phyloP scores from a whole-genome alignment of 2,329 filamentous ascomycete species.

The Pseudocercospora pini-densiflorae region DNA sequence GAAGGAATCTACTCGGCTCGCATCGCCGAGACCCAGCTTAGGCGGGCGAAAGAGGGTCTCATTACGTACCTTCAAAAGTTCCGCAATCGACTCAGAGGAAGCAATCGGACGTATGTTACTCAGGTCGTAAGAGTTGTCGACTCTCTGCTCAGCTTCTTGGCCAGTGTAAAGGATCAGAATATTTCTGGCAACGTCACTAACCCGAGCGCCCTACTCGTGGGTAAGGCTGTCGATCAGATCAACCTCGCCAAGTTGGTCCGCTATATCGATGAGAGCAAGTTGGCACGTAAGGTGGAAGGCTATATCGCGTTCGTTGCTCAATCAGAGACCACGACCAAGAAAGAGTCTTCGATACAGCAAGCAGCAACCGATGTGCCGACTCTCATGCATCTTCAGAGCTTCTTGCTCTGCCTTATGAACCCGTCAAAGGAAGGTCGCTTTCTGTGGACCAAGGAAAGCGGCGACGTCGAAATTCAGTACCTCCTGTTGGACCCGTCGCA shows the following conservation, averaged over 20 bases:
- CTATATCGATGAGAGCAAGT: constrained; percentile 89
- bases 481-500: constrained; percentile 88
- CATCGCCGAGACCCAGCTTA: constrained; percentile 73
- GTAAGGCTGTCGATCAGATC: constrained; percentile 92
- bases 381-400: constrained; percentile 66
- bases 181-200: constrained; percentile 69
- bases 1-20: constrained; percentile 82
- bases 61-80: constrained; percentile 85
- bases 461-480: constrained; percentile 73
- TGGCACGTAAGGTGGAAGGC: constrained; percentile 92
- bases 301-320: constrained; percentile 71
- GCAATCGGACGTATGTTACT: constrained; percentile 88
- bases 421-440: constrained; percentile 70
- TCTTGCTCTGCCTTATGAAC: constrained; percentile 84
- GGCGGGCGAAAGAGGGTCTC: constrained; percentile 73
- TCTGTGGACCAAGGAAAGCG: constrained; percentile 56
- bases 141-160: constrained; percentile 58
- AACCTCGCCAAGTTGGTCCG: constrained; percentile 86
- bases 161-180: constrained; percentile 23
- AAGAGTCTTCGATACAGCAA: not conserved
- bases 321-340: constrained; percentile 40
- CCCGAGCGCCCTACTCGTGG: constrained; percentile 72
- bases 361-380: constrained; percentile 48
- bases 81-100: constrained; percentile 83
- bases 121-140: constrained; percentile 84